Evolutionary conservation across 2,329 filamentous ascomycete species (phyloP).

Genomic region (Xylariaceae sp.): DNA sequence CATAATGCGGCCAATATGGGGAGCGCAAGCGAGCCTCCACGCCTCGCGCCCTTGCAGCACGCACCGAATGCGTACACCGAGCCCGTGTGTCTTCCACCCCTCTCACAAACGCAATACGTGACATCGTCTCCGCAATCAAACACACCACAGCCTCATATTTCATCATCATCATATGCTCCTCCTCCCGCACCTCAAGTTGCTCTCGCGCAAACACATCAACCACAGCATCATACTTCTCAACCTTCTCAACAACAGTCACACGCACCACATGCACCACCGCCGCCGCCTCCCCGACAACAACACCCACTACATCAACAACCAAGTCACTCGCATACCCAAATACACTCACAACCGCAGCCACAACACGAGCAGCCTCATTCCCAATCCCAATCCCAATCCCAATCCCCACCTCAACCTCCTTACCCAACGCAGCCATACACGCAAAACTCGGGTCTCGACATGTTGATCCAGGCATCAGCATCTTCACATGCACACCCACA

Average conservation of each 20-base stretch:
- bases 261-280: constrained; percentile 31
- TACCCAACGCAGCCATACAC: constrained; percentile 32
- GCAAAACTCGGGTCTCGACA: constrained; percentile 47
- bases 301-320: constrained; percentile 32
- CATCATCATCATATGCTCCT: constrained; percentile 18
- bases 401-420: constrained; percentile 19
- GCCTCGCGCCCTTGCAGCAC: constrained; percentile 38
- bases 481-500: constrained; percentile 29
- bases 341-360: constrained; percentile 26
- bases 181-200: constrained; percentile 26
- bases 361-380: constrained; percentile 31
- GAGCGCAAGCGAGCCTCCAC: constrained; percentile 32
- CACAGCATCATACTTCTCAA: constrained; percentile 32
- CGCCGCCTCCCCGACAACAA: constrained; percentile 32
- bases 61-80: constrained; percentile 33
- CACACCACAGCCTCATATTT: constrained; percentile 22
- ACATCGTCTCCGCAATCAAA: constrained; percentile 22
- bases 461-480: constrained; percentile 51
- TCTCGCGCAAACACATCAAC: constrained; percentile 29
- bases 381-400: constrained; percentile 21
- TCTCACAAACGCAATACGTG: constrained; percentile 39
- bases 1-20: constrained; percentile 18
- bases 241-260: constrained; percentile 30
- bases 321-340: constrained; percentile 28
- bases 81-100: constrained; percentile 39